A percentile compares a stretch with the other conserved stretches of the same genome.
Evolutionary conservation across 2,329 filamentous ascomycete species (phyloP).

Genomic region (Leptographium flavum): DNA sequence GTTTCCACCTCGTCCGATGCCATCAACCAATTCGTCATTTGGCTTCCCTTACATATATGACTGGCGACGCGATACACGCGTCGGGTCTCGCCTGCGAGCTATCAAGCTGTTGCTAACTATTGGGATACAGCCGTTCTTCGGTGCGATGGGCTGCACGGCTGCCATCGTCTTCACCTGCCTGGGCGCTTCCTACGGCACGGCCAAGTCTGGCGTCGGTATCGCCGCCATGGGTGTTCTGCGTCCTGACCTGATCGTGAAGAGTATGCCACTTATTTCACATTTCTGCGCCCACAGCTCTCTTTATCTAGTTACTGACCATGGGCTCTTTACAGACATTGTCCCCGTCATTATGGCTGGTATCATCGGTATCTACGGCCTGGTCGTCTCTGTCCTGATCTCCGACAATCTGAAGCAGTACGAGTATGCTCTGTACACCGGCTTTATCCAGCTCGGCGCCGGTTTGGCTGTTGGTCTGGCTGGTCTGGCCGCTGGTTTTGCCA

Average conservation of each 20-base stretch:
- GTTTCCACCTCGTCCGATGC: constrained; percentile 29
- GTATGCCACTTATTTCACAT: constrained; percentile 38
- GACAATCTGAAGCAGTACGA: constrained; percentile 60
- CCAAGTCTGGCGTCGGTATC: constrained; percentile 98
- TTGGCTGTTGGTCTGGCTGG: constrained; percentile 69
- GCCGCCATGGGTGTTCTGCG: constrained; percentile 95
- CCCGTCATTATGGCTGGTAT: constrained; percentile 99
- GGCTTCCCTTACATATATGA: neutral
- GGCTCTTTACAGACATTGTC: constrained; percentile 71
- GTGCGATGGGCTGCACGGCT: constrained; percentile 84
- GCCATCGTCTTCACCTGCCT: constrained; percentile 39
- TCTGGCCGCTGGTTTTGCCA: constrained; percentile 74
- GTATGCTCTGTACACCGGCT: constrained; percentile 60
- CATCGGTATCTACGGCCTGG: constrained; percentile 95
- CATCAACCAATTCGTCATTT: constrained; percentile 6
- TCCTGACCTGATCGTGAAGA: constrained; percentile 98
- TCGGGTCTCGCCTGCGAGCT: neutral
- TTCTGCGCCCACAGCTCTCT: too few relatives aligned
- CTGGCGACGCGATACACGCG: neutral
- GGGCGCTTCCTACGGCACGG: constrained; percentile 91
- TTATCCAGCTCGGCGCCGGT: constrained; percentile 76
- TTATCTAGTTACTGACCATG: neutral
- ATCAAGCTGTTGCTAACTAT: neutral
- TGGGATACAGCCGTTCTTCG: constrained; percentile 64
- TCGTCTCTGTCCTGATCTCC: constrained; percentile 78